These are phyloP conservation scores for Tulasnella sp. DNA, from an alignment of 768 basidiomycete species.

Conservation along the genomic window DNA sequence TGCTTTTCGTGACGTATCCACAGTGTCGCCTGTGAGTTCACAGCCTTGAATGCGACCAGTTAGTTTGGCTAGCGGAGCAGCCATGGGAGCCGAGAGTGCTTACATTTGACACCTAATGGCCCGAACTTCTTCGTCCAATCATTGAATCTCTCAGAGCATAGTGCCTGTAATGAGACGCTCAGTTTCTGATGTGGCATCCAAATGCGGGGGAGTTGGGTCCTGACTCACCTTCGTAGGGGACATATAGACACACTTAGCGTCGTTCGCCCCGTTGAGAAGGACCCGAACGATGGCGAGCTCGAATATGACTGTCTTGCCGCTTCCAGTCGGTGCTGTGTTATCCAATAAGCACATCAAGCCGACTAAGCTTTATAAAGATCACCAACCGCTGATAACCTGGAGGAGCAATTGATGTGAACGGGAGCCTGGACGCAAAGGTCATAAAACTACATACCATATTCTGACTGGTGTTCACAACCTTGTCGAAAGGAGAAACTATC, in stretches of 20 bases:
- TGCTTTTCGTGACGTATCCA: constrained; percentile 56
- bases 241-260: constrained; percentile 80
- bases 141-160: constrained; percentile 76
- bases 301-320: constrained; percentile 93
- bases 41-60: constrained; percentile 51
- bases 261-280: constrained; percentile 44
- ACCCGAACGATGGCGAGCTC: constrained; percentile 84
- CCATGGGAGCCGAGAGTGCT: constrained; percentile 31
- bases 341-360: background rate
- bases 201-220: background rate
- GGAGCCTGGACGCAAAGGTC: background rate
- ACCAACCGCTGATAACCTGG: constrained; percentile 68
- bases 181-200: background rate
- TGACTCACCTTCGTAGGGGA: constrained; percentile 78
- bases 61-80: background rate
- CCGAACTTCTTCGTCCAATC: constrained; percentile 86
- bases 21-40: constrained; percentile 91
- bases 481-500: background rate
- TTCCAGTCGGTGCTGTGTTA: constrained; percentile 83
- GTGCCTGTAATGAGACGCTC: constrained; percentile 50
- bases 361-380: background rate
- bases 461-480: constrained; percentile 59
- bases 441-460: constrained; percentile 57
- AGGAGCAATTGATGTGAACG: constrained; percentile 15
- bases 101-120: constrained; percentile 71